Conservation (phyloP, 2,329 filamentous ascomycete genomes). For the Aspergillus pseudonomiae region DNA sequence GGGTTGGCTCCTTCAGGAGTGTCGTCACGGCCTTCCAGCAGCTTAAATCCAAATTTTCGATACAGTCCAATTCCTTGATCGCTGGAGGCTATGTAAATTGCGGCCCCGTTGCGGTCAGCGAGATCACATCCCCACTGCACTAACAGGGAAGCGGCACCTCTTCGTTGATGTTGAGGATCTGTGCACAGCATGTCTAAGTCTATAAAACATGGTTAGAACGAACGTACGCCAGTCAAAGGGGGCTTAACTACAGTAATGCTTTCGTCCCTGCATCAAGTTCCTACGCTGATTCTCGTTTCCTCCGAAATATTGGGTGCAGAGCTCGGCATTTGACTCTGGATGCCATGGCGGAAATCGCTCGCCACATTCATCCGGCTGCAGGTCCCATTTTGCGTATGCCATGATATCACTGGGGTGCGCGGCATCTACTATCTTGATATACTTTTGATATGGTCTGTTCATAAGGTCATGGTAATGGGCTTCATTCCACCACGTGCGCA, state of each 20-base stretch:
- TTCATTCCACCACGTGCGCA: not conserved
- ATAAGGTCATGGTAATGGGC: not conserved
- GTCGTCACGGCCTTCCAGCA: not conserved
- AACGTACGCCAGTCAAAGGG: not conserved
- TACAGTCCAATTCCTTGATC: conserved; percentile 15
- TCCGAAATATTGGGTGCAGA: not conserved
- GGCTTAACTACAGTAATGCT: not conserved
- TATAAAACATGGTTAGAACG: not conserved
- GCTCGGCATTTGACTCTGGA: not conserved
- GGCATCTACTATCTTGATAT: not conserved
- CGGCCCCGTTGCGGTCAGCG: conserved; percentile 12
- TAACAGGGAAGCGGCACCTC: conserved; percentile 22
- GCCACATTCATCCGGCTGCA: not conserved
- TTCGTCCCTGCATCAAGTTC: not conserved
- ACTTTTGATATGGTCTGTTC: not conserved
- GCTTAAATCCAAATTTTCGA: conserved; percentile 15
- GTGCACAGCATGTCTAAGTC: conserved; percentile 23
- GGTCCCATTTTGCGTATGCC: not conserved
- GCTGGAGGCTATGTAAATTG: conserved; percentile 19
- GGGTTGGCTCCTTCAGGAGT: not conserved
- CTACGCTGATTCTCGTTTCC: not conserved
- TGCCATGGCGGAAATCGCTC: not conserved
- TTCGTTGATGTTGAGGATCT: conserved; percentile 19
- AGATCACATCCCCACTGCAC: conserved; percentile 23
- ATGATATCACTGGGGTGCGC: not conserved